These are phyloP conservation scores for Saccharum hybrid DNA, from an alignment of 202 grass and related monocot genomes.

Conservation along the genomic window DNA sequence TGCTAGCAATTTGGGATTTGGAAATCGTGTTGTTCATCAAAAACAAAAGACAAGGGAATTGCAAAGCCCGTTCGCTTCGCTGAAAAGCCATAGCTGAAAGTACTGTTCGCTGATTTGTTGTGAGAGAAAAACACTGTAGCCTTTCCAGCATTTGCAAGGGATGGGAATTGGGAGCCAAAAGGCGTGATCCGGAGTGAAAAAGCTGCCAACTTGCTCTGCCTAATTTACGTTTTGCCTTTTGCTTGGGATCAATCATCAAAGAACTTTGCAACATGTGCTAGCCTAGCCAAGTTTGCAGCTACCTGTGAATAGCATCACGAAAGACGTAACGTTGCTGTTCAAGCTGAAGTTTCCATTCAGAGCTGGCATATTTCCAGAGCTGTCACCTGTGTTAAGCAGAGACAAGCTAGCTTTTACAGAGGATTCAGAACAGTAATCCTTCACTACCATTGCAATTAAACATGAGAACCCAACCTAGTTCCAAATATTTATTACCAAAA, in stretches of 20 bases:
- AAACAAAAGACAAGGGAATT: neutral
- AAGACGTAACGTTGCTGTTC: constrained; percentile 9
- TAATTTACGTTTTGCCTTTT: constrained; percentile 1
- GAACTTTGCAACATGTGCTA: neutral
- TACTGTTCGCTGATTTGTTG: too few relatives aligned
- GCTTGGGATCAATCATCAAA: neutral
- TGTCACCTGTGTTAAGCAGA: neutral
- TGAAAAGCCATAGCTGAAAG: too few relatives aligned
- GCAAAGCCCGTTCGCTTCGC: neutral
- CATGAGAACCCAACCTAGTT: too few relatives aligned
- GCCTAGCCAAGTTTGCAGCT: neutral
- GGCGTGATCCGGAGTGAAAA: neutral
- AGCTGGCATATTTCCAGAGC: neutral
- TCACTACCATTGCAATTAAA: neutral
- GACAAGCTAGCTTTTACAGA: too few relatives aligned
- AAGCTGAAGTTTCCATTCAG: neutral
- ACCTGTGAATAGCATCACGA: neutral
- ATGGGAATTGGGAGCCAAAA: neutral
- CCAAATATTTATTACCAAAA: neutral
- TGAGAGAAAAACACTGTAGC: neutral
- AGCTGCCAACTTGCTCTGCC: constrained; percentile 5
- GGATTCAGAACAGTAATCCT: neutral
- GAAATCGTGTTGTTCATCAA: neutral
- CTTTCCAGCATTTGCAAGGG: constrained; percentile 3
- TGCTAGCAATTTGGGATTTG: neutral